Evolutionary conservation across 306 rosid genomes (phyloP).

Genomic region (Trifolium dubium): DNA sequence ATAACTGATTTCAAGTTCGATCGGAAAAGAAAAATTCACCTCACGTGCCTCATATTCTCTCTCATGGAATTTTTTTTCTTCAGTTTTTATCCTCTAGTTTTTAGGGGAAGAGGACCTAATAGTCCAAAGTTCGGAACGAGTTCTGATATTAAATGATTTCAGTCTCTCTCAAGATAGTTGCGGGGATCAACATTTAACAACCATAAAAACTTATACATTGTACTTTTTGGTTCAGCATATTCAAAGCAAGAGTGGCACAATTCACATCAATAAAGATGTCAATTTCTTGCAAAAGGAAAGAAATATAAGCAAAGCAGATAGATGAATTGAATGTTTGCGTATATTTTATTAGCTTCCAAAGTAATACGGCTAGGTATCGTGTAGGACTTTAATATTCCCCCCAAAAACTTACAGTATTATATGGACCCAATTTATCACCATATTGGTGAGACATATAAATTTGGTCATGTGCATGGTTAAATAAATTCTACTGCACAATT

Average conservation of each 20-base stretch:
- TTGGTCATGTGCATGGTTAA: constrained; percentile 39
- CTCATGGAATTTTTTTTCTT: too few species aligned
- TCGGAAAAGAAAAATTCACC: too few species aligned
- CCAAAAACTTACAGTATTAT: constrained; percentile 2
- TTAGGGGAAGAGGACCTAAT: too few species aligned
- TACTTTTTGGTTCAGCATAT: constrained; percentile 33
- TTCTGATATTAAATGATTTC: too few species aligned
- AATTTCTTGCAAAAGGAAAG: constrained; percentile 38
- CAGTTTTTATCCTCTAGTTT: too few species aligned
- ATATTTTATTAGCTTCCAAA: constrained; percentile 36
- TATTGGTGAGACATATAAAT: constrained; percentile 40
- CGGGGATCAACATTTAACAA: too few species aligned
- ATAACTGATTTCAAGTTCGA: too few species aligned
- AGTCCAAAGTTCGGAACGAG: too few species aligned
- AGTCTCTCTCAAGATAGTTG: too few species aligned
- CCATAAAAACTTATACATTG: too few species aligned
- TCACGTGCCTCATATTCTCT: too few species aligned
- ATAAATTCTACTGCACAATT: constrained; percentile 8
- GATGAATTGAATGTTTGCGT: constrained; percentile 38
- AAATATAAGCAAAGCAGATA: neutral
- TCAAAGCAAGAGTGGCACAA: constrained; percentile 28
- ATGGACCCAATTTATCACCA: constrained; percentile 37
- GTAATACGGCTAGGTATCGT: neutral
- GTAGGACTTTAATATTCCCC: constrained; percentile 17
- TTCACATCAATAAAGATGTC: constrained; percentile 37